Evolutionary conservation across 495 filamentous ascomycete species (phyloP), one percentile per base, ranked within the genome.

Genomic region (Cudoniella acicularis): DNA sequence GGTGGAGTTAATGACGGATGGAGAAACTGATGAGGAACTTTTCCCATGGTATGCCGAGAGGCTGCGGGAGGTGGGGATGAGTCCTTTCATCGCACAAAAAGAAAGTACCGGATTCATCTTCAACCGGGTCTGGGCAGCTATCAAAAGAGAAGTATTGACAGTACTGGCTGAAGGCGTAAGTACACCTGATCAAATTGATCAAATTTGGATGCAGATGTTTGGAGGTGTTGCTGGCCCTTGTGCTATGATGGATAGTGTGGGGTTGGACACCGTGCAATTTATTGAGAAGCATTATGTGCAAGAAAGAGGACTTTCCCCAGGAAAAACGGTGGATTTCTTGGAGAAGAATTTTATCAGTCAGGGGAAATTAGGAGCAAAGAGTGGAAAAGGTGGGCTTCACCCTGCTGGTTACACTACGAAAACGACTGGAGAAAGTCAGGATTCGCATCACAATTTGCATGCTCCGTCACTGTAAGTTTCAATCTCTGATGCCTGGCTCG

Each of bases 91-190:
- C 56, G 61, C 79, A 3, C 67, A 72, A 45, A 67, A 67, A 47
- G 78, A 84, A 56, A 78, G 75, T 3, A 81, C 80, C 10, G 81
- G 81, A 59, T 81, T 83, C 63, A 73, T 85, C 18, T 78, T 82
- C 65, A 83, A 83, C 57, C 77, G 82, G 0, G 69, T 85, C 25
- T 85, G 81, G 82, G 81, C 80, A 0, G 79, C 80, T 2, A 70
- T 83, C 54, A 82, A 84, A 63, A 73, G 79, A 2, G 80, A 83
- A 56, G 71, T 71, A 18, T 54, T 83, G 25, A 67, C 65, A n/a
- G 75, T 84, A 11, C 66, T 85, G 6, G 67, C 75, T 0, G 79
- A 83, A 30, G 79, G 74, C 0, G 79, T 83, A 13, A 70, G 66
- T 30, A 64, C 66, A 2, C 74, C 81, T 0, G 64, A 67, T 13